These are phyloP conservation scores for Neocatenulostroma microsporum DNA, from an alignment of 2,329 filamentous ascomycete species.

Conservation along the genomic window DNA sequence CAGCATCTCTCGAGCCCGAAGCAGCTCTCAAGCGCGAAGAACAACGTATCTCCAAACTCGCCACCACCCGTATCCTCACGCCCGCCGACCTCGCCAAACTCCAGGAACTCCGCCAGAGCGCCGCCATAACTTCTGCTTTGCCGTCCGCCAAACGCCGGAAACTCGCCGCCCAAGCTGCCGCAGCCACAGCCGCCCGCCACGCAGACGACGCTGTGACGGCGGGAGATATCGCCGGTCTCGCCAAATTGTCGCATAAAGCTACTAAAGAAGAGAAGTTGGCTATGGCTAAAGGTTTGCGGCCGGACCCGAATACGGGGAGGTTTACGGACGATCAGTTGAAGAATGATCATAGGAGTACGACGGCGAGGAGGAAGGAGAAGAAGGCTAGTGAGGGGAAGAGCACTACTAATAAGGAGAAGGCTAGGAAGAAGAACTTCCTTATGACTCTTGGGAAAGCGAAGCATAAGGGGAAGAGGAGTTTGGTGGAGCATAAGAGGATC, in stretches of 20 bases:
- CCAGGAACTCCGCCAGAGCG: constrained; percentile 70
- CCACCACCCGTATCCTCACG: constrained; percentile 89
- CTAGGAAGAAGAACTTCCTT: constrained; percentile 93
- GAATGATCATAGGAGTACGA: constrained; percentile 71
- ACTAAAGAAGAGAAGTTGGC: constrained; percentile 87
- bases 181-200: constrained; percentile 38
- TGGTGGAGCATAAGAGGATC: constrained; percentile 75
- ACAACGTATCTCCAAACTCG: constrained; percentile 56
- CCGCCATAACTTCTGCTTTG: constrained; percentile 59
- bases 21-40: constrained; percentile 24
- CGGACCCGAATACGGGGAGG: constrained; percentile 4
- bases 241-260: constrained; percentile 65
- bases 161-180: constrained; percentile 19
- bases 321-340: constrained; percentile 10
- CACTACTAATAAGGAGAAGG: constrained; percentile 95
- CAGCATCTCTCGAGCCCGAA: constrained; percentile 23
- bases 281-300: constrained; percentile 70
- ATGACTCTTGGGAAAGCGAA: constrained; percentile 98
- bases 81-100: constrained; percentile 95
- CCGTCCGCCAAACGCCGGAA: constrained; percentile 36
- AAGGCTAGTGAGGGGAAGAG: constrained; percentile 88
- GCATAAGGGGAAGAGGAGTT: constrained; percentile 87
- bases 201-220: constrained; percentile 87
- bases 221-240: constrained; percentile 81
- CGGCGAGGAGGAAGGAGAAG: constrained; percentile 76